Percentiles rank a stretch among this genome's conserved stretches.
phyloP scores from a whole-genome alignment of 495 filamentous ascomycete genomes.

The Neurospora sp. region DNA sequence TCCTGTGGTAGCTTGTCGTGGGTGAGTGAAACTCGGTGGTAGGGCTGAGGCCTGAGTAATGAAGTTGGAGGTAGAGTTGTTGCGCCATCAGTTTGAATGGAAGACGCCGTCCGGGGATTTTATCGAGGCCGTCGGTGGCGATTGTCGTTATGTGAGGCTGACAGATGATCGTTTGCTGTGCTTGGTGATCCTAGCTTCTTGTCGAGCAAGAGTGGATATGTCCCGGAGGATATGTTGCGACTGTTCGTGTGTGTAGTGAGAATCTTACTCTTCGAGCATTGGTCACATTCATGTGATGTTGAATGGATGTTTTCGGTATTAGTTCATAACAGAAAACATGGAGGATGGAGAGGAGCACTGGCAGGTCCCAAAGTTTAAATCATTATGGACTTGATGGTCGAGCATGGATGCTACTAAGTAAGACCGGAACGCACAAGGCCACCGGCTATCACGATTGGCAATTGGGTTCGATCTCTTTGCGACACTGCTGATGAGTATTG shows the following conservation, averaged over 20 bases:
- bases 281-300: neutral
- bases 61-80: neutral
- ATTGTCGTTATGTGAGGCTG: neutral
- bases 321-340: neutral
- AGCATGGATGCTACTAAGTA: neutral
- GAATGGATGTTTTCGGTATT: neutral
- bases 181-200: neutral
- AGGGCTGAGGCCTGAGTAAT: neutral
- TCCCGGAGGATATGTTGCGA: neutral
- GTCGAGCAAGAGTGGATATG: neutral
- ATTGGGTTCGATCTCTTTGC: neutral
- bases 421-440: neutral
- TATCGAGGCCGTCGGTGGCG: neutral
- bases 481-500: neutral
- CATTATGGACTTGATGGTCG: neutral
- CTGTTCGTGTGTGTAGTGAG: neutral
- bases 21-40: neutral
- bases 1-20: neutral
- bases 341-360: neutral
- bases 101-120: neutral
- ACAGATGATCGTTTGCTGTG: neutral
- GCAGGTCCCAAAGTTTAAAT: neutral
- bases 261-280: neutral
- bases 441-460: neutral
- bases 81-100: neutral